Evolutionary conservation across 306 rosid genomes (phyloP).

Genomic region (Cyamopsis tetragonoloba): DNA sequence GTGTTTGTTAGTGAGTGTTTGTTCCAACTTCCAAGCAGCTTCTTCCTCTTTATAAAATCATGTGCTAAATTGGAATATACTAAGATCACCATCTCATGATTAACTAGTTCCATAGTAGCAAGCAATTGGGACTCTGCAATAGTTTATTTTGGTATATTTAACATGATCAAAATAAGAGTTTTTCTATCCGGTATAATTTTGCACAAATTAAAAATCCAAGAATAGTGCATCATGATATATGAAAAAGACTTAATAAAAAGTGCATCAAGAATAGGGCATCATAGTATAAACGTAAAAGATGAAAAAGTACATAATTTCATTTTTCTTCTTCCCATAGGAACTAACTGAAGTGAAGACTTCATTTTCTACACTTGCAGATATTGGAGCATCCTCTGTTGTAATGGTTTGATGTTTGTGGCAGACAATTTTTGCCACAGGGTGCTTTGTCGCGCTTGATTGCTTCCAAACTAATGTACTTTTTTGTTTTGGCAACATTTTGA

Average conservation of each 20-base stretch:
- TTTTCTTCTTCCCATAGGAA: background rate
- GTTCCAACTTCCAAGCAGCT: constrained; percentile 11
- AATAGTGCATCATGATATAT: too few relatives aligned
- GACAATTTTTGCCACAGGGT: constrained; percentile 2
- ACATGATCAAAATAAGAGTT: background rate
- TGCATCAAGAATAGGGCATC: too few relatives aligned
- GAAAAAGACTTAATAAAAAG: too few relatives aligned
- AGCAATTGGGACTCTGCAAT: background rate
- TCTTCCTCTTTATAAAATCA: too few relatives aligned
- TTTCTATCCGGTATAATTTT: too few relatives aligned
- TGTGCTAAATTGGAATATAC: too few relatives aligned
- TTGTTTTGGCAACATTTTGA: background rate
- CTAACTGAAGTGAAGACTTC: constrained; percentile 9
- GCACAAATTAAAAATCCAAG: too few relatives aligned
- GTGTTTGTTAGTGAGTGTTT: background rate
- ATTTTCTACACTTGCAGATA: constrained; percentile 12
- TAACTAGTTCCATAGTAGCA: background rate
- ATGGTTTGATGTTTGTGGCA: background rate
- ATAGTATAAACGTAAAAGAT: background rate
- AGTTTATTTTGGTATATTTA: background rate
- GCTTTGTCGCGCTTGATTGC: constrained; percentile 4
- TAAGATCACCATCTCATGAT: too few relatives aligned
- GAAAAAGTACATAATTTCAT: background rate
- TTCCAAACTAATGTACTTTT: constrained; percentile 3
- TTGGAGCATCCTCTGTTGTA: constrained; percentile 18